Conservation (phyloP, 306 rosid species). For the Lathyrus sativus region DNA sequence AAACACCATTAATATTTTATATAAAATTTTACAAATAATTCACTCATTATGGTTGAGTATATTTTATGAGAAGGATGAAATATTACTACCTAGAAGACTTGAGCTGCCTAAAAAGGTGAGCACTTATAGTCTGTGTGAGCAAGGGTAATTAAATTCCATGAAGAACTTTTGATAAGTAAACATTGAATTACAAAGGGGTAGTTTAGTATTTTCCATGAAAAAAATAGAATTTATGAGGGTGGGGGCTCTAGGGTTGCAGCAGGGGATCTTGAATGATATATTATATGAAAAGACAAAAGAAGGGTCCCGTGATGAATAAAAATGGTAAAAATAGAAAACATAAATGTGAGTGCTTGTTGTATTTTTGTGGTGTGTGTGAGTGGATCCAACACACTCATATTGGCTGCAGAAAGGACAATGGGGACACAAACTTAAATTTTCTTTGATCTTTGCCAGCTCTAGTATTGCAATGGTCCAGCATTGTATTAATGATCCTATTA, state of each 20-base stretch:
- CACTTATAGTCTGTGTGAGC: slow-evolving; percentile 42
- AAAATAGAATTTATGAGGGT: slow-evolving; percentile 47
- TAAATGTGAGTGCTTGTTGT: slow-evolving; percentile 36
- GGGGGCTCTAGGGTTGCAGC: slow-evolving; percentile 58
- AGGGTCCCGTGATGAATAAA: slow-evolving; percentile 45
- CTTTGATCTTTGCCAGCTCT: slow-evolving; percentile 77
- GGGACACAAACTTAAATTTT: slow-evolving; percentile 78
- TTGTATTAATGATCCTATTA: slow-evolving; percentile 58
- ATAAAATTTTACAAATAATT: too few species aligned
- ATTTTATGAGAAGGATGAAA: too few species aligned
- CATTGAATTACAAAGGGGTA: slow-evolving; percentile 16
- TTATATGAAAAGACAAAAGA: slow-evolving; percentile 52
- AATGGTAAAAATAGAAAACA: slow-evolving; percentile 39
- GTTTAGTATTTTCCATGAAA: slow-evolving; percentile 25
- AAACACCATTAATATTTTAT: too few species aligned
- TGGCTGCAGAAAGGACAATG: slow-evolving; percentile 49
- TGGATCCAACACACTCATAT: slow-evolving; percentile 50
- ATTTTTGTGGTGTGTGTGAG: slow-evolving; percentile 18
- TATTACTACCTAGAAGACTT: slow-evolving; percentile 29
- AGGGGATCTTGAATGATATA: slow-evolving; percentile 53
- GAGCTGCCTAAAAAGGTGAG: slow-evolving; percentile 47
- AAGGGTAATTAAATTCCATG: slow-evolving; percentile 21
- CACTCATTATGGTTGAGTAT: too few species aligned
- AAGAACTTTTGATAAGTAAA: neutral
- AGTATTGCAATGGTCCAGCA: slow-evolving; percentile 67